These are phyloP conservation scores for Clitopilus hobsonii DNA, from an alignment of 768 basidiomycete species.

Conservation along the genomic window DNA sequence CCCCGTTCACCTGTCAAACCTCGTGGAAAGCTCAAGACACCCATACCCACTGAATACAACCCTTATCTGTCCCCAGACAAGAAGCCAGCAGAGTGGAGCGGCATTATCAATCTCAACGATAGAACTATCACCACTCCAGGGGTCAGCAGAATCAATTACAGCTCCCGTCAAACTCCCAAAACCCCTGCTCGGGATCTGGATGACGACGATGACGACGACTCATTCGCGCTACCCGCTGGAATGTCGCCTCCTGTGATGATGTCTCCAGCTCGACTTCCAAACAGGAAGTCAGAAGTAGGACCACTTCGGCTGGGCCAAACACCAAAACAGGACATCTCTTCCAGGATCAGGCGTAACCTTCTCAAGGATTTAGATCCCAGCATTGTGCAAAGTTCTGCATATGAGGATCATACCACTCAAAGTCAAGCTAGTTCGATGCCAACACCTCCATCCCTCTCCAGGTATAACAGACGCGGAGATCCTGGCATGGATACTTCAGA, in stretches of 20 bases:
- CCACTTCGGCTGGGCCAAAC: conserved; percentile 50
- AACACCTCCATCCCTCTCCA: conserved; percentile 66
- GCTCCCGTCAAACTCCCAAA: conserved; percentile 9
- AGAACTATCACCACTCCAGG: conserved; percentile 43
- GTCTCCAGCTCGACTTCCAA: conserved; percentile 50
- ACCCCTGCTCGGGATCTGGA: conserved; percentile 21
- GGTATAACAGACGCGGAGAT: conserved; percentile 56
- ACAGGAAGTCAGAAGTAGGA: conserved; percentile 43
- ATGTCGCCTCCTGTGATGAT: conserved; percentile 57
- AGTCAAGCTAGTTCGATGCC: conserved; percentile 68
- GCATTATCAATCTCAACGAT: conserved; percentile 67
- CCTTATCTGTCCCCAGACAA: conserved; percentile 54
- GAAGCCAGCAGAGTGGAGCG: conserved; percentile 58
- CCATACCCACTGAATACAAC: conserved; percentile 48
- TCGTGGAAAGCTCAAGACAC: conserved; percentile 51
- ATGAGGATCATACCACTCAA: conserved; percentile 36
- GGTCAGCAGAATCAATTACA: conserved; percentile 20
- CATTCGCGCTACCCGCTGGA: conserved; percentile 47
- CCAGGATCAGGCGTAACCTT: conserved; percentile 61
- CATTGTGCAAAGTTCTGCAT: conserved; percentile 25
- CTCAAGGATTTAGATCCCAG: conserved; percentile 33
- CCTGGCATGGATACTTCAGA: conserved; percentile 38
- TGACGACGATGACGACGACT: conserved; percentile 38
- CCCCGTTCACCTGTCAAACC: conserved; percentile 48
- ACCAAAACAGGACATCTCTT: conserved; percentile 68